phyloP scores from a whole-genome alignment of 192 early-diverging fungal genomes.

The Kappamyces sp. region DNA sequence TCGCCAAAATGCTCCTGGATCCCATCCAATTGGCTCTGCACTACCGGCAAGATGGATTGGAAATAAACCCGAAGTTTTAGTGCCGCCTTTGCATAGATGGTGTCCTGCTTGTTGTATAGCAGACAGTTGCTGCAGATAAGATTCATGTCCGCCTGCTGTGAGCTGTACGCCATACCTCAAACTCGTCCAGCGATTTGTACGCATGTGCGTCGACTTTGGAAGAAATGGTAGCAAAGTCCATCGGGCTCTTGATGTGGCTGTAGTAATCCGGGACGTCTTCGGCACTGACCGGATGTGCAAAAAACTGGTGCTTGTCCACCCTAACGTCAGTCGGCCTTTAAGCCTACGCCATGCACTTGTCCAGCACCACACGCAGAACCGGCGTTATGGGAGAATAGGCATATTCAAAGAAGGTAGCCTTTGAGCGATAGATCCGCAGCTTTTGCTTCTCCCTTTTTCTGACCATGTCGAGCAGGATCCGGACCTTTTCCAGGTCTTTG shows the following conservation, averaged over 20 bases:
- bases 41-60: not conserved
- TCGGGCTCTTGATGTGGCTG: slow-evolving; percentile 62
- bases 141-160: slow-evolving; percentile 53
- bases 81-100: slow-evolving; percentile 63
- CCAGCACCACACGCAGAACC: slow-evolving; percentile 57
- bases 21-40: too few species aligned
- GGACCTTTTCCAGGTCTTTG: slow-evolving; percentile 80
- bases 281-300: slow-evolving; percentile 61
- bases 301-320: slow-evolving; percentile 62
- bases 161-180: slow-evolving; percentile 38
- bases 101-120: slow-evolving; percentile 69
- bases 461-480: slow-evolving; percentile 76
- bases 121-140: slow-evolving; percentile 70
- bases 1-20: too few species aligned
- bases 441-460: slow-evolving; percentile 46
- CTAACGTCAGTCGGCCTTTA: slow-evolving; percentile 18
- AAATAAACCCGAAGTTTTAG: slow-evolving; percentile 37
- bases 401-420: slow-evolving; percentile 60
- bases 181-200: slow-evolving; percentile 54
- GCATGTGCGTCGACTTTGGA: slow-evolving; percentile 46
- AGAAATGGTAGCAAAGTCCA: slow-evolving; percentile 68
- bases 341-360: slow-evolving; percentile 61
- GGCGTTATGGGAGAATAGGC: slow-evolving; percentile 67
- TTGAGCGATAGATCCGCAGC: slow-evolving; percentile 38
- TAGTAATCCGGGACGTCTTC: slow-evolving; percentile 71